phyloP scores from a whole-genome alignment of 768 basidiomycete species.

The Kwoniella mangroviensis region DNA sequence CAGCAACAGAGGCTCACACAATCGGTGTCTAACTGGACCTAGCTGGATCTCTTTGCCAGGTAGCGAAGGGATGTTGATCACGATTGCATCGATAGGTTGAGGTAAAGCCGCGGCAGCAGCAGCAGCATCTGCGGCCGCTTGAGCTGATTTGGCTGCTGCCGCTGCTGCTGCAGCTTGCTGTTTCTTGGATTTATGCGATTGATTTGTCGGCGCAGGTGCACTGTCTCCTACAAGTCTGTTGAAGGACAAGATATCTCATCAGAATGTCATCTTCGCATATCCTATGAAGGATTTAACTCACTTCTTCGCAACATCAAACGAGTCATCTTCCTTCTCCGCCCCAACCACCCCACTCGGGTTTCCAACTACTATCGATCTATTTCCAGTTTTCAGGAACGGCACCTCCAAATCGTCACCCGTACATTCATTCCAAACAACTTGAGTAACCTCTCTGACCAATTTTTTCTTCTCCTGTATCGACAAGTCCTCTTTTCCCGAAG shows the following conservation, averaged over 20 bases:
- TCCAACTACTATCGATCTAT: slow-evolving; percentile 15
- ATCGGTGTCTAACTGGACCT: slow-evolving; percentile 51
- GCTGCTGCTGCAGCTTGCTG: slow-evolving; percentile 37
- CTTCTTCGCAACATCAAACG: slow-evolving; percentile 55
- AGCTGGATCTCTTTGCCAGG: slow-evolving; percentile 45
- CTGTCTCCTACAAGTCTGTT: slow-evolving; percentile 46
- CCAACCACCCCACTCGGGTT: slow-evolving; percentile 9
- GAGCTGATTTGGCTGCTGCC: slow-evolving; percentile 43
- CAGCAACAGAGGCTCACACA: slow-evolving; percentile 52
- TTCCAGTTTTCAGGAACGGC: slow-evolving; percentile 22
- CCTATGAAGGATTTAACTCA: slow-evolving; percentile 24
- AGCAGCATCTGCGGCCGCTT: slow-evolving; percentile 41
- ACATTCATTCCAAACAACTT: slow-evolving; percentile 44
- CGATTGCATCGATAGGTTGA: slow-evolving; percentile 40
- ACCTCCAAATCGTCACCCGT: slow-evolving; percentile 47
- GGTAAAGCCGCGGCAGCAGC: slow-evolving; percentile 41
- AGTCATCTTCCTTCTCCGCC: slow-evolving; percentile 46
- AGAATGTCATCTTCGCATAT: slow-evolving; percentile 10
- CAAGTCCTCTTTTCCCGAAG: slow-evolving; percentile 8
- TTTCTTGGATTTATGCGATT: slow-evolving; percentile 51
- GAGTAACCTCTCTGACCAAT: slow-evolving; percentile 39
- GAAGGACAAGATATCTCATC: neutral
- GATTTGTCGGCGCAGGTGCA: slow-evolving; percentile 29
- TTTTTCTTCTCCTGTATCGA: slow-evolving; percentile 24
- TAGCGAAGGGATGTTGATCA: slow-evolving; percentile 42